Evolutionary conservation across 1,139 yeast genomes (phyloP), one percentile per base, ranked within the genome.

Genomic region (Blastobotrys indianensis): DNA sequence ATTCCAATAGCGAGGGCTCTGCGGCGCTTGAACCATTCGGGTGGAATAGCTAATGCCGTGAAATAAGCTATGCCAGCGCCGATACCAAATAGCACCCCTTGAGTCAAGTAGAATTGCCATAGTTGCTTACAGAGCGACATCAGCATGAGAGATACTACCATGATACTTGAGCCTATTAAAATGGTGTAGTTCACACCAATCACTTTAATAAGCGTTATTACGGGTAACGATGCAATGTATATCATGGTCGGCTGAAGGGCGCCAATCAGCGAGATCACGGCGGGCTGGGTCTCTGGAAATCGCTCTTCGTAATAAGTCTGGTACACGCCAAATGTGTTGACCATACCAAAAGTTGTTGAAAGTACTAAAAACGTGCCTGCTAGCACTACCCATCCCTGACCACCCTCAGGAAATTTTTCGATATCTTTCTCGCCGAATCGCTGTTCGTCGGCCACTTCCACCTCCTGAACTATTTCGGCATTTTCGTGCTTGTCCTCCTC

Each of bases 1-100:
- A 81, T 53, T 2, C 85, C 82, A 10, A 73, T 63, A 1, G 83
- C 86, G 25, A 79, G 60, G 0, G 80, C 77, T 48, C 84, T 69
- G 49, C 66, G 72, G 50, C 67, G 70, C 50, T 73, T 67, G 61
- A 81, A 82, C 69, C 76, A 80, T 54, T 76, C 81, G 2, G 55
- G 51, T 4, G 60, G 57, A 8, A 58, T 47, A 4, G 59, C 41
- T 45, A 56, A 52, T n/a, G 59, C 55, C 8, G 61, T 53, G 37
- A 60, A 52, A 39, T 55, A 57, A 16, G 54, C 44, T 29, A 60
- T 46, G 1, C 64, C 63, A 1, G 62, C 56, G 0, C 84, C 85
- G 4, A 76, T 45, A 0, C 83, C 85, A n/a, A 73, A 66, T 29
- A 72, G 56, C 2, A 78, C 60, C 10, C 82, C 77, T 59, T 76